Evolutionary conservation across 2,329 filamentous ascomycete genomes (phyloP), one percentile per base, ranked within the genome.

Genomic region (Diaporthe amygdali): DNA sequence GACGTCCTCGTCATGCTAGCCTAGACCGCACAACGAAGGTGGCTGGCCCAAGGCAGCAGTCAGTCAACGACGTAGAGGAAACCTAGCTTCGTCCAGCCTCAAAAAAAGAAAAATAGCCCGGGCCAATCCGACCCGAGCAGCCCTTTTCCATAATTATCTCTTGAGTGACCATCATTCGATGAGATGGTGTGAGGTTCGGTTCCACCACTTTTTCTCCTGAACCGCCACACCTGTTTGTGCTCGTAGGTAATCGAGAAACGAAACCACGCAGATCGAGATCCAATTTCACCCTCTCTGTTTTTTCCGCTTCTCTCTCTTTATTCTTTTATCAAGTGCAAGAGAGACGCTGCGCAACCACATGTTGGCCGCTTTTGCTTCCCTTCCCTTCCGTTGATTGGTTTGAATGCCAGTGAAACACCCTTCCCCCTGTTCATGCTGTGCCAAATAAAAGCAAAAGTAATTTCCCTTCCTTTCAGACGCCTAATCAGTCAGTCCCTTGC

Each of bases 401-500:
- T 44, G 22, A 39, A 49, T 49, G 66, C 20, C 41, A 22, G 12
- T 49, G 15, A 12, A 68, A 47, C 9, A 14, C 30, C 22, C 15
- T 30, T 39, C 32, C 32, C 32, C 32, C 25, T 56, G 37, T 56
- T 22, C 46, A 51, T 56, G 41, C 54, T 56, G 66, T 27, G 41
- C 49, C 52, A 49, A 52, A 34, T 46, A 44, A 56, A 59, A 68
- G 66, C 52, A 68, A 68, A 56, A 32, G 5, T 39, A 7, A 56
- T 22, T 49, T 25, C 27, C 52, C 41, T 71, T 66, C 68, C 66
- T n/a, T 54, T 64, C 41, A 47, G 56, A 64, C 66, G 70, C 70
- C 70, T 49, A 14, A 44, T 49, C 44, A n/a, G 41, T 20, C 52
- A 25, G 41, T 41, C 56, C 66, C 27, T 64, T 34, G 54, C 55